Base-by-base conservation (phyloP, 1,284 basidiomycete genomes). In the Ustilago tritici region DNA sequence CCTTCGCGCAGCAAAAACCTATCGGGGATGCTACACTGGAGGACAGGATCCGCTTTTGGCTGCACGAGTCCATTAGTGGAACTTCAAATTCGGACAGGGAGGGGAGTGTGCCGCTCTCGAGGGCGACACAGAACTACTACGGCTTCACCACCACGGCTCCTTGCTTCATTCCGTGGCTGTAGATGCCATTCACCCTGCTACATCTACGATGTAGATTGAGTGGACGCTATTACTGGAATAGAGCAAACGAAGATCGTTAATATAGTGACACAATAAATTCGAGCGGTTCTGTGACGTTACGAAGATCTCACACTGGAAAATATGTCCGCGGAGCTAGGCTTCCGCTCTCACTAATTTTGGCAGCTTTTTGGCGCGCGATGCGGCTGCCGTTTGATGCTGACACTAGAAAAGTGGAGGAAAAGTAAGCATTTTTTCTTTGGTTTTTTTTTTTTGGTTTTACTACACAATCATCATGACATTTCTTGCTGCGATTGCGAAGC, bases 91-190 rank as follows among this genome's bases (percentile, higher is more conserved):
- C 40, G 7, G 28, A 36, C 6, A 19, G 41, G n/a, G 23, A 49
- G 38, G 58, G n/a, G 14, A 3, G 40, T 7, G 28, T 56, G 34
- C 53, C 23, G 66, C 14, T 62, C 49, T 47, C 60, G 68, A 63
- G 38, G 31, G 52, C 43, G n/a, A 14, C 72, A 35, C 74, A 72
- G 23, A 76, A 69, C 47, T 76, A 72, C 40, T 76, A 76, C 35
- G 74, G 74, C 43, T 72, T 68, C 35, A 52, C 68, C 11, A 28
- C 36, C 2, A 54, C 36, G n/a, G 46, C 65, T 40, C 61, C 68
- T n/a, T 28, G 60, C 38, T 76, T 76, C 50, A 15, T 70, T 38
- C 58, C 67, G 1, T 76, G 73, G 73, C 61, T 50, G 23, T 46
- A 46, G 3, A 36, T 40, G 31, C 43, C 12, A 31, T 28, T 28